Base-by-base conservation (phyloP, 176 grass and related monocot genomes). In the Aegilops umbellulata region DNA sequence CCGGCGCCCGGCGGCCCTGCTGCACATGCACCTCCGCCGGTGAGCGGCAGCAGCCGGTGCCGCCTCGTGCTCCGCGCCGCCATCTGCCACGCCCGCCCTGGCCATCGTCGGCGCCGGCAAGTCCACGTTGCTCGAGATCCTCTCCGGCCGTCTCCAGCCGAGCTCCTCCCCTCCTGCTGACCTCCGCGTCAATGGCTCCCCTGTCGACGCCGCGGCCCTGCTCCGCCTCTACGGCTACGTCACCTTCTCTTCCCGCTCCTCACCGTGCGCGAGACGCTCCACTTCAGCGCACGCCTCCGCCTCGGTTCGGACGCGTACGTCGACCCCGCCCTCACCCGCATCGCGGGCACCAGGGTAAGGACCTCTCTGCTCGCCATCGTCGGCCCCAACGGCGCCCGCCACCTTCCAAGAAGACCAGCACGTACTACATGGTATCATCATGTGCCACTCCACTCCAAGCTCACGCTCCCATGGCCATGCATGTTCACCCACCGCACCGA, bases 61-160 rank as follows among this genome's bases (percentile, higher is more conserved):
- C 36, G 36, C 36, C 36, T 38, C 36, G 36, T 38, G 7, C 36
- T 38, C 36, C 36, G 36, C 36, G 8, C 8, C 36, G 36, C 8
- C 36, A 38, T 7, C 36, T 38, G 36, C 85, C 67, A 58, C n/a
- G 93, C 90, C 3, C 88, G 36, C 7, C 36, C 36, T n/a, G 20
- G 53, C 93, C 65, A 90, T 95, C 78, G 85, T 95, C 13, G 90
- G 92, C n/a, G 36, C 92, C 13, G 87, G 89, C 26, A 95, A 95
- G 74, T 95, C 93, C 25, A 95, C 87, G 4, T 83, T 95, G 30
- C 70, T 95, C n/a, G 93, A 95, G 87, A 90, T 95, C 74, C 79
- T 92, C 1, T 90, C 90, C 3, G 93, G 93, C 69, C 89, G 87
- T 8, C 36, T 38, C 36, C 1, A 49, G 7, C 79, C 41, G 41